phyloP scores from a whole-genome alignment of 2,329 filamentous ascomycete species.

The Monilinia laxa region DNA sequence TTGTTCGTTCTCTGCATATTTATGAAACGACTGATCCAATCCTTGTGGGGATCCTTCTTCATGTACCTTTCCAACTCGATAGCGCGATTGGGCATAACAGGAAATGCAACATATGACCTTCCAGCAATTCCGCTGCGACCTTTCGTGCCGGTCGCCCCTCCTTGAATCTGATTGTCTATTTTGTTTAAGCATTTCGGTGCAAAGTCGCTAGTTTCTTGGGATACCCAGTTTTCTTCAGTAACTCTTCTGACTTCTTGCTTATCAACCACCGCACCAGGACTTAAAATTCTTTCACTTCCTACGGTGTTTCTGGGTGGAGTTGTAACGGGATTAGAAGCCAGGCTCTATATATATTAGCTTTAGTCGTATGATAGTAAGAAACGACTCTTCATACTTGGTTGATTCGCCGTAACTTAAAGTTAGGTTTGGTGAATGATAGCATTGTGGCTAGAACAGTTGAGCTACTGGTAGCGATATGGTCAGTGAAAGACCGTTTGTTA shows the following conservation, averaged over 20 bases:
- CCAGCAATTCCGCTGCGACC: no score
- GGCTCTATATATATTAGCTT: background rate
- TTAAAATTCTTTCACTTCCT: background rate
- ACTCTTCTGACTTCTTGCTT: background rate
- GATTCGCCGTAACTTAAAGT: background rate
- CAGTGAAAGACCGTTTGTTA: background rate
- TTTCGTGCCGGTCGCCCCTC: no score
- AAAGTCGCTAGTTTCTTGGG: background rate
- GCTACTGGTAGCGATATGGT: background rate
- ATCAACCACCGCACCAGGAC: background rate
- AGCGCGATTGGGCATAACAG: background rate
- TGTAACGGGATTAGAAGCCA: background rate
- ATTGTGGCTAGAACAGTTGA: background rate
- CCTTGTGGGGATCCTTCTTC: background rate
- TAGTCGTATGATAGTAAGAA: background rate
- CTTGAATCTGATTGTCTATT: background rate
- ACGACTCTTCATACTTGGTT: background rate
- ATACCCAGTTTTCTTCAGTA: background rate
- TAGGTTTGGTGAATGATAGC: background rate
- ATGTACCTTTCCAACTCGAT: no score
- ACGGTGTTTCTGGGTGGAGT: background rate
- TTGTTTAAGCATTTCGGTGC: background rate
- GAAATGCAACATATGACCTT: background rate
- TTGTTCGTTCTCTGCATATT: background rate
- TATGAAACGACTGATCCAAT: background rate